A percentile compares a stretch with the other conserved stretches of the same genome.
Conservation (phyloP, 2,329 filamentous ascomycete species). For the Fusarium tuaranense region DNA sequence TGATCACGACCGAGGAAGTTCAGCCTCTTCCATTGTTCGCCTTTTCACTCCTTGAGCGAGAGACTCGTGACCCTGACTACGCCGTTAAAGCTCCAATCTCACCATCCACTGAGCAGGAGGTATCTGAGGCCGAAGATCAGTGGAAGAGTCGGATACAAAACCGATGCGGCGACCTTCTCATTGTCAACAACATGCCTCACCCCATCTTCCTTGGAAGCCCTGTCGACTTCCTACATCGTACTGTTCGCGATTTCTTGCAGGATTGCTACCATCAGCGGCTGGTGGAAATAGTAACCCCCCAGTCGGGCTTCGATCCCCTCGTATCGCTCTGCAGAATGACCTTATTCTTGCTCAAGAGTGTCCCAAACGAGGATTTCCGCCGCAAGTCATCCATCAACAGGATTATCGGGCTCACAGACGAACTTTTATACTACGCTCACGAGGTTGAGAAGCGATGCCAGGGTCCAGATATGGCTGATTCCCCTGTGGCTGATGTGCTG, state of each 20-base stretch:
- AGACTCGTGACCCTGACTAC: background rate
- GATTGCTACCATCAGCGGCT: background rate
- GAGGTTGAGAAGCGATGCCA: constrained; percentile 2
- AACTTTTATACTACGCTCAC: constrained; percentile 7
- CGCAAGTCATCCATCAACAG: background rate
- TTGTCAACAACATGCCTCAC: constrained; percentile 4
- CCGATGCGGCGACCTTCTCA: constrained; percentile 11
- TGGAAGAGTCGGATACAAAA: constrained; percentile 5
- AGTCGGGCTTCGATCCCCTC: background rate
- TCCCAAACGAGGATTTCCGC: background rate
- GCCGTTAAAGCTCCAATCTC: background rate
- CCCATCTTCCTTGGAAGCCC: constrained; percentile 2
- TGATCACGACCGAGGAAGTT: constrained; percentile 10
- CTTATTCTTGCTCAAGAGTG: background rate
- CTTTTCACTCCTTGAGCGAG: background rate
- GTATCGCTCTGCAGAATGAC: background rate
- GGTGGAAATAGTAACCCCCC: background rate
- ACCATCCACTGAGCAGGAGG: background rate
- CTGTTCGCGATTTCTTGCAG: background rate
- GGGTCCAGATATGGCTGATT: background rate
- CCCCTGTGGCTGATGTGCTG: background rate
- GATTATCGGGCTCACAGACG: constrained; percentile 7
- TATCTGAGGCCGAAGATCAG: background rate
- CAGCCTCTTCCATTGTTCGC: constrained; percentile 11
- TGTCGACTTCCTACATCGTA: constrained; percentile 14